Percentiles rank a stretch among this genome's conserved stretches.
Conservation (phyloP, 2,329 filamentous ascomycete species). For the Arthroderma sp. region DNA sequence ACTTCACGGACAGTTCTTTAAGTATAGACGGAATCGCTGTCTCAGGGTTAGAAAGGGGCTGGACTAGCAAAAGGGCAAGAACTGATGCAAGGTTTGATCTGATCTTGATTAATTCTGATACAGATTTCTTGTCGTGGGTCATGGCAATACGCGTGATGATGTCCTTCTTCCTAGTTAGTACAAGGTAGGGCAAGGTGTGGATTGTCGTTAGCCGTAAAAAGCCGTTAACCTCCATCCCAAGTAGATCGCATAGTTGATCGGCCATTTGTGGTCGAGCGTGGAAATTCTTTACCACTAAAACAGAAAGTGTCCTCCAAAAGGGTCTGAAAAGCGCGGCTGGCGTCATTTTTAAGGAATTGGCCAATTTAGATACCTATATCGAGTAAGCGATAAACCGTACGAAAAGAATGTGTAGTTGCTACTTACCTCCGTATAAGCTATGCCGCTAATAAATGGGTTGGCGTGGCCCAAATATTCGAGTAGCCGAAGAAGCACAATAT, state of each 20-base stretch:
- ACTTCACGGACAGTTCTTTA: slow-evolving; percentile 55
- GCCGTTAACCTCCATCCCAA: slow-evolving; percentile 61
- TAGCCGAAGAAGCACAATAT: slow-evolving; percentile 70
- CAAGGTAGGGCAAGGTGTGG: slow-evolving; percentile 74
- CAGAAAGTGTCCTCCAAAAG: slow-evolving; percentile 78
- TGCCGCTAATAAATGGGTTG: slow-evolving; percentile 65
- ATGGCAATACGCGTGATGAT: slow-evolving; percentile 71
- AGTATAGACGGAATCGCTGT: slow-evolving; percentile 57
- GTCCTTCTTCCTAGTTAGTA: slow-evolving; percentile 64
- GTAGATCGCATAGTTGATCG: slow-evolving; percentile 65
- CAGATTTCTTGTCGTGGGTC: slow-evolving; percentile 43
- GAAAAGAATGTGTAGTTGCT: slow-evolving; percentile 1
- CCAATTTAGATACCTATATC: slow-evolving; percentile 54
- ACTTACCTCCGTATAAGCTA: slow-evolving; percentile 68
- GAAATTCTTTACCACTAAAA: slow-evolving; percentile 71
- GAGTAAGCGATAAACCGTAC: slow-evolving; percentile 1
- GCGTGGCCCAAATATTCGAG: slow-evolving; percentile 77
- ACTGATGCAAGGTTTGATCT: slow-evolving; percentile 49
- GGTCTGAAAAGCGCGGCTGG: slow-evolving; percentile 63
- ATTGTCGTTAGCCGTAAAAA: slow-evolving; percentile 57
- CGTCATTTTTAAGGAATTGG: slow-evolving; percentile 48
- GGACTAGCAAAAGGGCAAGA: slow-evolving; percentile 46
- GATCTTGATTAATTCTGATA: slow-evolving; percentile 51
- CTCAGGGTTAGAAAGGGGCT: slow-evolving; percentile 54
- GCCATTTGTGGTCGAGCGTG: slow-evolving; percentile 68